phyloP scores from a whole-genome alignment of 1,139 yeast species.

The Kluyveromyces sp. region DNA sequence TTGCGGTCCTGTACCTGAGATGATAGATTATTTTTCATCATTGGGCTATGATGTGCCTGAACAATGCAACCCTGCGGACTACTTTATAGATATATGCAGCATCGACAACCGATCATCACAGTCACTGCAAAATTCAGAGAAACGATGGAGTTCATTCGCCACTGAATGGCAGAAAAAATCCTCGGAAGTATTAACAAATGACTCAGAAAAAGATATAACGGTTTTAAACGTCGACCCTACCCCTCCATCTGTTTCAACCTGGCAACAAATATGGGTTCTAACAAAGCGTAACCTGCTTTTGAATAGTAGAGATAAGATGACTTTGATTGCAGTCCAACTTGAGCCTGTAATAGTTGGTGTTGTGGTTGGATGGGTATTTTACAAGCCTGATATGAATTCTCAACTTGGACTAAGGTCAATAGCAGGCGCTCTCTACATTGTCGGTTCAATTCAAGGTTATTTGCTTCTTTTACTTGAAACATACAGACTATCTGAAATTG shows the following conservation, averaged over 20 bases:
- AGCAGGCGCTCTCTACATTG: conserved; percentile 56
- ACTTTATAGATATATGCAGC: conserved; percentile 61
- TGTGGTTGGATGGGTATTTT: conserved; percentile 71
- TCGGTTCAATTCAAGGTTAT: conserved; percentile 62
- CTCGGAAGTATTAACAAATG: conserved; percentile 4
- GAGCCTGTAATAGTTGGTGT: conserved; percentile 54
- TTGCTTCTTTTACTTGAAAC: conserved; percentile 63
- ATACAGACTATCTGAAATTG: conserved; percentile 61
- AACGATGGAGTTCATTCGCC: conserved; percentile 41
- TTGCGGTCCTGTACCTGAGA: conserved; percentile 44
- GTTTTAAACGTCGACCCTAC: conserved; percentile 14
- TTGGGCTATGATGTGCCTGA: conserved; percentile 42
- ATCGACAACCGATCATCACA: conserved; percentile 50
- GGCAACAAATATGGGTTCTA: conserved; percentile 47
- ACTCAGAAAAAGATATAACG: conserved; percentile 5
- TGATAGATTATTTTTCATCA: conserved; percentile 45
- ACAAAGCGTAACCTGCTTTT: conserved; percentile 48
- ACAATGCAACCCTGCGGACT: conserved; percentile 53
- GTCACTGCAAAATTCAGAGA: conserved; percentile 30
- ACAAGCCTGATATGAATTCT: conserved; percentile 47
- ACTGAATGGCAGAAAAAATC: conserved; percentile 41
- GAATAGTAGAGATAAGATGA: conserved; percentile 52
- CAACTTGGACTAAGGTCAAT: conserved; percentile 62
- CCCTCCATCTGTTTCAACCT: conserved; percentile 32
- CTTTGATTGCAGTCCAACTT: conserved; percentile 45